Base-by-base conservation (phyloP, 805 yeast genomes). In the baker's yeast (Saccharomyces cerevisiae) region DNA sequence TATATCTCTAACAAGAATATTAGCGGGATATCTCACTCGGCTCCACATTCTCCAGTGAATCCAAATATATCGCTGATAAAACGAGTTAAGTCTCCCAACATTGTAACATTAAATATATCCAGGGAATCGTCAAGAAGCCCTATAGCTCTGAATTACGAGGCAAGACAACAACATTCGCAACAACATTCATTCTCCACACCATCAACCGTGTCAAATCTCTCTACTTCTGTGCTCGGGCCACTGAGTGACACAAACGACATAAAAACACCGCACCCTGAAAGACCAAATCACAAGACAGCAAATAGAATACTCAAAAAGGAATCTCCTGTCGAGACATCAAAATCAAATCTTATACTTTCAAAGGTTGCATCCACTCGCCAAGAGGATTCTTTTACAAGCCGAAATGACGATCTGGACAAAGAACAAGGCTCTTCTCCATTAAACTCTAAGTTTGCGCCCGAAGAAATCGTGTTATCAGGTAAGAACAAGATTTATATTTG, bases 401-500 rank as follows among this genome's bases (percentile, higher is more conserved):
- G 4, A 49, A 54, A 36, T 10, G 17, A 2, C 43, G 43, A 36
- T 36, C 11, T 21, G 13, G 43, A 36, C 9, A 36, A 21, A 21
- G 43, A 36, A 27, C 54, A 55, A 41, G 55, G 57, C 14, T 51
- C 57, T n/a, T 50, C 55, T 1, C 54, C 57, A 32, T 64, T 65
- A 41, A 64, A 58, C 26, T 60, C 65, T 11, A 69, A 67, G 47
- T 66, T 70, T 36, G 56, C 66, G 2, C 60, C 66, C 4, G 65
- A 64, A 9, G 73, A 70, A 52, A 61, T 70, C 13, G 58, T 70
- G 22, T 59, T 67, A 11, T 66, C 70, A 6, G 70, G 68, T 41
- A 64, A 62, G 49, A 73, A 73, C 13, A 70, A 69, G 57, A 64
- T 67, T 27, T 70, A 70, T 49, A 63, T 68, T 26, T 70, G 73